A percentile compares a stretch with the other conserved stretches of the same genome.
Conservation (phyloP, 805 yeast species). For the Pichia heedii region DNA sequence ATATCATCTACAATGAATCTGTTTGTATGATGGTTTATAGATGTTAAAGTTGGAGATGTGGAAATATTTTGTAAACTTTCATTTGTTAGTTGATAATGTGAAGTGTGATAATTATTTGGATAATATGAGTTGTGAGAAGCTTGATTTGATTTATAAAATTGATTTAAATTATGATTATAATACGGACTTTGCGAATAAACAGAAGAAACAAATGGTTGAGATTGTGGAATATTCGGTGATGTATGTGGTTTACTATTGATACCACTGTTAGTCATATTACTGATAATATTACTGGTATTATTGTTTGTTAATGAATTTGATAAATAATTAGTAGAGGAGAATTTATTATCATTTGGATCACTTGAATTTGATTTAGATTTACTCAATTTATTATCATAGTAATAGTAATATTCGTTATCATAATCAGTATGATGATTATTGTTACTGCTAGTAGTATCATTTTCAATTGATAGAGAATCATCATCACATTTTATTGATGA, state of each 20-base stretch:
- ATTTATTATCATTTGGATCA: neutral
- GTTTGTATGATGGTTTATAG: constrained; percentile 8
- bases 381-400: neutral
- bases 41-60: constrained; percentile 8
- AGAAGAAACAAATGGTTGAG: neutral
- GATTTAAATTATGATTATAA: neutral
- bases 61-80: constrained; percentile 4
- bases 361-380: constrained; percentile 1
- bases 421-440: neutral
- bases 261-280: too few relatives aligned
- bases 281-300: too few relatives aligned
- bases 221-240: constrained; percentile 4
- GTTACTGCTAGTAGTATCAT: constrained; percentile 6
- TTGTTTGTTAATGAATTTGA: constrained; percentile 16
- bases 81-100: constrained; percentile 1
- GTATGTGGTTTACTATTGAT: constrained; percentile 4
- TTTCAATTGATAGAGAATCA: constrained; percentile 16
- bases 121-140: neutral
- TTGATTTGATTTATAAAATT: neutral
- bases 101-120: constrained; percentile 3
- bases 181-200: neutral
- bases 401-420: neutral
- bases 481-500: constrained; percentile 21
- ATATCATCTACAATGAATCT: constrained; percentile 8
- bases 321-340: constrained; percentile 13